Percentiles rank a stretch among this genome's conserved stretches.
Conservation (phyloP, 805 yeast genomes). For the Ogataea allantospora region DNA sequence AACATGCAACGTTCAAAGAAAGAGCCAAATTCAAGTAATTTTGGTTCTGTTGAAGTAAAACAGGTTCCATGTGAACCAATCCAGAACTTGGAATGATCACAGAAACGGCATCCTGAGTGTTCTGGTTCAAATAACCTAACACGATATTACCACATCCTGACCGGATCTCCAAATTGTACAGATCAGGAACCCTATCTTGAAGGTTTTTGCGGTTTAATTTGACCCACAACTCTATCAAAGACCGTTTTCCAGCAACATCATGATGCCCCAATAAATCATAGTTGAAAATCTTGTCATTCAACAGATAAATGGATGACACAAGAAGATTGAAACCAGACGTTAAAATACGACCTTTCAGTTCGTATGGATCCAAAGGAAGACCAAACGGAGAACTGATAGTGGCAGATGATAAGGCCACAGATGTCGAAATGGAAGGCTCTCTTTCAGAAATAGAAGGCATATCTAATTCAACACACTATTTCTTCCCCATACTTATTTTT, state of each 20-base stretch:
- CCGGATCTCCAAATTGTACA: constrained; percentile 66
- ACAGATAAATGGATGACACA: constrained; percentile 51
- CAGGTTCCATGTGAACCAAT: constrained; percentile 64
- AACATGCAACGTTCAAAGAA: constrained; percentile 71
- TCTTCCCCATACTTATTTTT: constrained; percentile 2
- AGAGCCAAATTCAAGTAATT: constrained; percentile 47
- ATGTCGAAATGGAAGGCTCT: constrained; percentile 24
- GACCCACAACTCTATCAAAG: constrained; percentile 67
- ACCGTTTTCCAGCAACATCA: constrained; percentile 38
- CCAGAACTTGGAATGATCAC: constrained; percentile 67
- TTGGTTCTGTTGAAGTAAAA: constrained; percentile 40
- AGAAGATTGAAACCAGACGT: constrained; percentile 56
- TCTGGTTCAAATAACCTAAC: constrained; percentile 58
- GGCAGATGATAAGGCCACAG: constrained; percentile 37
- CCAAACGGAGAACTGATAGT: constrained; percentile 57
- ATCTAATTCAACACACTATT: not conserved
- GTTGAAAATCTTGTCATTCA: constrained; percentile 57
- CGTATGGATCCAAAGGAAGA: constrained; percentile 53
- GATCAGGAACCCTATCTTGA: constrained; percentile 56
- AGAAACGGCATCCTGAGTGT: constrained; percentile 23
- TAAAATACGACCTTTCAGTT: constrained; percentile 46
- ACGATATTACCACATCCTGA: constrained; percentile 81
- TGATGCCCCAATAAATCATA: constrained; percentile 59
- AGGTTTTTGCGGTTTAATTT: constrained; percentile 49
- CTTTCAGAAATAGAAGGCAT: constrained; percentile 30